Conservation (phyloP, 306 rosid genomes). For the Trifolium fragiferum region DNA sequence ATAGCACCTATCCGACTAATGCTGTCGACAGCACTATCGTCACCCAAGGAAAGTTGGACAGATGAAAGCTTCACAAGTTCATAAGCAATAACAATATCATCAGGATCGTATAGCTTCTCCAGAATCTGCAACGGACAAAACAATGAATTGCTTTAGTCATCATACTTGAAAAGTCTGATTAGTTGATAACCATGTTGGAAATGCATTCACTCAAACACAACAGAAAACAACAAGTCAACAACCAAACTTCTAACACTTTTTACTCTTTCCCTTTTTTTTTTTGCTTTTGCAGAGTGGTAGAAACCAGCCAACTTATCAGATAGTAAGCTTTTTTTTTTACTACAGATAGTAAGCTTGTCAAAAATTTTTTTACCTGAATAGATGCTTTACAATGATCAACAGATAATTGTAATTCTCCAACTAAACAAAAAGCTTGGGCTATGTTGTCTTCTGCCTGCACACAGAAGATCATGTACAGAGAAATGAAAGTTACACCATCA, state of each 20-base stretch:
- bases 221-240: constrained; percentile 1
- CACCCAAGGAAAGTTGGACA: constrained; percentile 68
- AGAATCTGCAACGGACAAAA: constrained; percentile 62
- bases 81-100: constrained; percentile 81
- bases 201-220: constrained; percentile 7
- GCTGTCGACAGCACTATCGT: constrained; percentile 51
- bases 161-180: background rate
- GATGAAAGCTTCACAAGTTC: constrained; percentile 89
- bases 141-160: constrained; percentile 20
- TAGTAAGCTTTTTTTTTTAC: no score
- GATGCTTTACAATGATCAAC: constrained; percentile 81
- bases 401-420: constrained; percentile 62
- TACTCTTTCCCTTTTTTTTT: background rate
- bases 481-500: constrained; percentile 30
- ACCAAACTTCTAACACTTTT: constrained; percentile 25
- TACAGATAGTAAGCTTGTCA: constrained; percentile 20
- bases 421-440: constrained; percentile 76
- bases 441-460: constrained; percentile 85
- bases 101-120: constrained; percentile 70
- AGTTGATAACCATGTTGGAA: constrained; percentile 32
- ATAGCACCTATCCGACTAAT: constrained; percentile 56
- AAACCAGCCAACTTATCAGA: constrained; percentile 14
- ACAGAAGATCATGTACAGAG: constrained; percentile 35
- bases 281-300: background rate
- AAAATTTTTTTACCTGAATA: constrained; percentile 59